phyloP scores from a whole-genome alignment of 306 rosid species.

The Hippophae gyantsensis region DNA sequence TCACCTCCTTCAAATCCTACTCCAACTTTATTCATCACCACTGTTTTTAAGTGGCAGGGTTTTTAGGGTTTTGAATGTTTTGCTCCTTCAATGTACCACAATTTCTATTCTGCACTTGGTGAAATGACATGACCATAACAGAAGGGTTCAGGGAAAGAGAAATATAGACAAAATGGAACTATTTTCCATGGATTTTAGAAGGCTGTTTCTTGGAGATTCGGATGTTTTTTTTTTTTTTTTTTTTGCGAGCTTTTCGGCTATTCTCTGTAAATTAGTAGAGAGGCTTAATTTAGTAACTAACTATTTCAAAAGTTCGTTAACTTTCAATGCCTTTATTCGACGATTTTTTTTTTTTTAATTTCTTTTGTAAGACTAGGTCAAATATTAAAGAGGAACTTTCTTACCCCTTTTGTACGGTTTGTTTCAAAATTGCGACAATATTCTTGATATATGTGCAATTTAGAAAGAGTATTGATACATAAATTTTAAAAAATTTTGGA shows the following conservation, averaged over 20 bases:
- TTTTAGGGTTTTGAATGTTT: background rate
- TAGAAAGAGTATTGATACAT: too few species aligned
- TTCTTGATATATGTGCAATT: too few species aligned
- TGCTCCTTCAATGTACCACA: background rate
- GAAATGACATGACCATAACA: background rate
- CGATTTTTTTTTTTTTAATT: too few species aligned
- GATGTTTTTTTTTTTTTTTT: background rate
- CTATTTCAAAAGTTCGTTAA: slow-evolving; percentile 15
- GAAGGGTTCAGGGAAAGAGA: slow-evolving; percentile 4
- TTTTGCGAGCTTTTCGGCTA: slow-evolving; percentile 25
- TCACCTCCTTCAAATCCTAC: slow-evolving; percentile 14
- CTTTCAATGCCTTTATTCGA: background rate
- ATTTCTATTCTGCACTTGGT: background rate
- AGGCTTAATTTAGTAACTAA: slow-evolving; percentile 17
- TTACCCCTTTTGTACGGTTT: too few species aligned
- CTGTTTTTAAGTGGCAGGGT: slow-evolving; percentile 3
- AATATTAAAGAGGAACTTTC: too few species aligned
- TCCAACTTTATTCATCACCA: slow-evolving; percentile 31
- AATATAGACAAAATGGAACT: slow-evolving; percentile 17
- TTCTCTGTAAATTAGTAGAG: slow-evolving; percentile 1
- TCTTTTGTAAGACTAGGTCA: background rate
- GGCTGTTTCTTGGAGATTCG: slow-evolving; percentile 3
- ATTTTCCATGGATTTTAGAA: slow-evolving; percentile 13
- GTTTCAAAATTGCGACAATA: too few species aligned
- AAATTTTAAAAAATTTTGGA: too few species aligned